A percentile compares a stretch with the other conserved stretches of the same genome.
Evolutionary conservation across 2,329 filamentous ascomycete species (phyloP).

Genomic region (Trichoderma sp.): DNA sequence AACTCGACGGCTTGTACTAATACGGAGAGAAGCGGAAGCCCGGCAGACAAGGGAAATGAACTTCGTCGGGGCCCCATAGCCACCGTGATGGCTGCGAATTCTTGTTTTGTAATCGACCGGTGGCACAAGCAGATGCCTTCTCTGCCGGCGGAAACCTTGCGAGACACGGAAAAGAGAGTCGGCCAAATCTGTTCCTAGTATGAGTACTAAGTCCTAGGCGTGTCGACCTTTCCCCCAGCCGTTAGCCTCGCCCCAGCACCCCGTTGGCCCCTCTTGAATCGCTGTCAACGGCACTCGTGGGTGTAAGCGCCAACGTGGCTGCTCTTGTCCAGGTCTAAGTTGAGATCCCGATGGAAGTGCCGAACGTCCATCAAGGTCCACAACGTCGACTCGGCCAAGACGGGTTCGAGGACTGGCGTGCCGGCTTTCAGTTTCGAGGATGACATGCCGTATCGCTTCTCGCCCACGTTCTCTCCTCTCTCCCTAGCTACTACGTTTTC

Average conservation of each 20-base stretch:
- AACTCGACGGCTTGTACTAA: neutral
- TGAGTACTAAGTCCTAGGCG: neutral
- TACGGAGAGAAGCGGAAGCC: neutral
- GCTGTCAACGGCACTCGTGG: neutral
- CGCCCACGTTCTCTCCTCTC: neutral
- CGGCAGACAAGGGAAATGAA: neutral
- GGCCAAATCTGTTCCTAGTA: neutral
- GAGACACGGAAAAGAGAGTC: neutral
- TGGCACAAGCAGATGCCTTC: neutral
- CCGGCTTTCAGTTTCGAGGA: neutral
- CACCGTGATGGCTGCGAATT: neutral
- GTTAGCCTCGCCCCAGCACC: neutral
- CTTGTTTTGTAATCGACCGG: neutral
- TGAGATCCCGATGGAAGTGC: slow-evolving; percentile 14
- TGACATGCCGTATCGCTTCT: neutral
- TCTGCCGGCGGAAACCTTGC: neutral
- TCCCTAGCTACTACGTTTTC: too few species aligned
- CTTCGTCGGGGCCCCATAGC: neutral
- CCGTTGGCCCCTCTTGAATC: neutral
- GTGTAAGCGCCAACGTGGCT: slow-evolving; percentile 6
- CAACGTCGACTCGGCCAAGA: neutral
- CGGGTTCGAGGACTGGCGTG: neutral
- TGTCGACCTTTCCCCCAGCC: neutral
- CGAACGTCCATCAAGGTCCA: neutral
- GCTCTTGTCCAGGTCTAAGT: slow-evolving; percentile 1